A percentile compares a stretch with the other conserved stretches of the same genome.
phyloP scores from a whole-genome alignment of 192 early-diverging fungal genomes.

The Phlyctochytrium bullatum region DNA sequence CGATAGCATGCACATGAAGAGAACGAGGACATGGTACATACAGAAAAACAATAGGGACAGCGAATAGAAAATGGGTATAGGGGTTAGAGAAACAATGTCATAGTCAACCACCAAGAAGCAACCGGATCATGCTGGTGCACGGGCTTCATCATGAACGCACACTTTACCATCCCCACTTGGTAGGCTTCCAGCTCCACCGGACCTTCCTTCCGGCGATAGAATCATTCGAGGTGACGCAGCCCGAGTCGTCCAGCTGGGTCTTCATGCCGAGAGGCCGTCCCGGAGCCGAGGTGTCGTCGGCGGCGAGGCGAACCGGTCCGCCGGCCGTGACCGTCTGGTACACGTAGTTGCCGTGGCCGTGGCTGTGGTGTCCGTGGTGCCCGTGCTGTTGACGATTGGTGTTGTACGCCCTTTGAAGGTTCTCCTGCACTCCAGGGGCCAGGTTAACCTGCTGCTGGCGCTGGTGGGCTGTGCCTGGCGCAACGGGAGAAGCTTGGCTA shows the following conservation, averaged over 20 bases:
- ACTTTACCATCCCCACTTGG: constrained; percentile 22
- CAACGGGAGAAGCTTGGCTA: neutral
- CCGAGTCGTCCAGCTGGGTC: constrained; percentile 34
- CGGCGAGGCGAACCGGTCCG: neutral
- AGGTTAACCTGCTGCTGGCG: neutral
- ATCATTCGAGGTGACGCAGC: constrained; percentile 44
- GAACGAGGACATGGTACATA: no score
- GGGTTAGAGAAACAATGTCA: no score
- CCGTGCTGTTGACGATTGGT: neutral
- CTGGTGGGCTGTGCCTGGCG: neutral
- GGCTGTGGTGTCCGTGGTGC: constrained; percentile 2
- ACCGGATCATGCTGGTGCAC: no score
- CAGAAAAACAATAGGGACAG: no score
- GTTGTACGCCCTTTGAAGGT: neutral
- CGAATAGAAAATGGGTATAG: no score
- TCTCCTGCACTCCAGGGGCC: no score
- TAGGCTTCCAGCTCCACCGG: constrained; percentile 21
- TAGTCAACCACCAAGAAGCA: no score
- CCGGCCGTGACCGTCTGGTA: neutral
- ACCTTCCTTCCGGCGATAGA: constrained; percentile 22
- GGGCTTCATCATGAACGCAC: no score
- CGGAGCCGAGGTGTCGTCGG: constrained; percentile 2
- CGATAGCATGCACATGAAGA: no score
- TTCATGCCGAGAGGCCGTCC: constrained; percentile 32
- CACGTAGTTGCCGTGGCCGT: neutral